These are phyloP conservation scores for Setaria italica DNA, from an alignment of 202 grass and related monocot genomes.

Conservation along the genomic window DNA sequence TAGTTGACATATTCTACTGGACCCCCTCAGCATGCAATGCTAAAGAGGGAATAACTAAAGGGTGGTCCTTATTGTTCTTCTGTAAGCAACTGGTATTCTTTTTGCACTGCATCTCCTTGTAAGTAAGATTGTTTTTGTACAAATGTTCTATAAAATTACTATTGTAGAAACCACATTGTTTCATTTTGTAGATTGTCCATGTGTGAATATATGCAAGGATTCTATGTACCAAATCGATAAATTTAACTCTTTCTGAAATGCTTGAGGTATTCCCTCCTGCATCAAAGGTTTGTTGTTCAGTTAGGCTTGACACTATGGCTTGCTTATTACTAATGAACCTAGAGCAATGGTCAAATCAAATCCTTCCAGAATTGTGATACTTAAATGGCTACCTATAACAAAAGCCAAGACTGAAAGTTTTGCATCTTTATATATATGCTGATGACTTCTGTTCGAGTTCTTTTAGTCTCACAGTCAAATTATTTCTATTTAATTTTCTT, in stretches of 20 bases:
- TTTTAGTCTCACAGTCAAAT: not conserved
- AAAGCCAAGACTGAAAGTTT: not conserved
- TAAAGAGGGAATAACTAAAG: constrained; percentile 51
- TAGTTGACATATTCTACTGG: constrained; percentile 27
- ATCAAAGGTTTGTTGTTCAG: not conserved
- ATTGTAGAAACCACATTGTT: not conserved
- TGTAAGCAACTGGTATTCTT: constrained; percentile 19
- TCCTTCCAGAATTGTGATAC: not conserved
- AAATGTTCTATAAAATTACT: not conserved
- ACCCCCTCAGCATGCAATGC: constrained; percentile 13
- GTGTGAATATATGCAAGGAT: not conserved
- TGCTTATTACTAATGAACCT: not conserved
- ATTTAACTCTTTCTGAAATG: not conserved
- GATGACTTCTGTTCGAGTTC: not conserved
- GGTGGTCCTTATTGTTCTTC: constrained; percentile 32
- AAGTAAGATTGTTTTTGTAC: not conserved
- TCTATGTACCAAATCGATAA: not conserved
- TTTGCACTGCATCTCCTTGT: not conserved
- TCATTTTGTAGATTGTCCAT: not conserved
- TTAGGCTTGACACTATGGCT: not conserved
- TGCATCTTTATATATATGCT: not conserved
- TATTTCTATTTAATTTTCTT: not conserved
- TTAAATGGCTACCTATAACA: not conserved
- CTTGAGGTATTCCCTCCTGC: not conserved
- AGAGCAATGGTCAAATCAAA: not conserved